Evolutionary conservation across 208 protist species (phyloP).

Genomic region (Herpetomonas samuelpessoai): DNA sequence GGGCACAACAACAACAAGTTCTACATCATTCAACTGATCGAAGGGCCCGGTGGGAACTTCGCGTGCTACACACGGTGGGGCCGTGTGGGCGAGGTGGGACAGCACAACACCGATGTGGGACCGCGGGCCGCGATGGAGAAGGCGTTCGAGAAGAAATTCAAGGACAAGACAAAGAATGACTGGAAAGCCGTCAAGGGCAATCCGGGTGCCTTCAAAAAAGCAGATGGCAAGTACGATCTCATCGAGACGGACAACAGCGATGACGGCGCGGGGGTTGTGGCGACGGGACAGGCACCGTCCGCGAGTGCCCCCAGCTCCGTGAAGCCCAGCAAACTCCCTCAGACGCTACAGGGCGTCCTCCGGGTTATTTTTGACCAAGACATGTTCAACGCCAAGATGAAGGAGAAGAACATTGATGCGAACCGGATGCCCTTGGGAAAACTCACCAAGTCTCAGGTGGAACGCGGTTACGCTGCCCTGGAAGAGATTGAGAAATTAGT

Average conservation of each 20-base stretch:
- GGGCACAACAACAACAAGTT: slow-evolving; percentile 72
- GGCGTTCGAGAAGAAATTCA: slow-evolving; percentile 60
- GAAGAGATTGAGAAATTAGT: slow-evolving; percentile 14
- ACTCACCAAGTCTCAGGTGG: slow-evolving; percentile 27
- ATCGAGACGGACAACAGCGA: slow-evolving; percentile 16
- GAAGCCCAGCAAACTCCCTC: slow-evolving; percentile 7
- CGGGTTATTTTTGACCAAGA: slow-evolving; percentile 18
- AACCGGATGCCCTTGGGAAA: slow-evolving; percentile 18
- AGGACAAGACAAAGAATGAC: slow-evolving; percentile 59
- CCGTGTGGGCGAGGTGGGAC: slow-evolving; percentile 53
- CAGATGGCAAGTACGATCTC: slow-evolving; percentile 22
- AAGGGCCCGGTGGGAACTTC: slow-evolving; percentile 24
- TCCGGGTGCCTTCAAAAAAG: slow-evolving; percentile 14
- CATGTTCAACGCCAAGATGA: slow-evolving; percentile 20
- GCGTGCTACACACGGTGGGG: slow-evolving; percentile 60
- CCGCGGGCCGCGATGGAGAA: slow-evolving; percentile 18
- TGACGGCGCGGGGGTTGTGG: slow-evolving; percentile 4
- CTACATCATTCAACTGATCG: slow-evolving; percentile 69
- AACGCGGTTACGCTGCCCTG: slow-evolving; percentile 25
- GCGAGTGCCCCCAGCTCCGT: background rate
- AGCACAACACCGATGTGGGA: slow-evolving; percentile 15
- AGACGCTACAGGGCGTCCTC: slow-evolving; percentile 11
- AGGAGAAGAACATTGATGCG: slow-evolving; percentile 22
- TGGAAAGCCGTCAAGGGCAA: slow-evolving; percentile 39
- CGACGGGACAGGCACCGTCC: background rate